A percentile compares a stretch with the other conserved stretches of the same genome.
phyloP scores from a whole-genome alignment of 805 yeast species.

The Barnettozyma vustinii region DNA sequence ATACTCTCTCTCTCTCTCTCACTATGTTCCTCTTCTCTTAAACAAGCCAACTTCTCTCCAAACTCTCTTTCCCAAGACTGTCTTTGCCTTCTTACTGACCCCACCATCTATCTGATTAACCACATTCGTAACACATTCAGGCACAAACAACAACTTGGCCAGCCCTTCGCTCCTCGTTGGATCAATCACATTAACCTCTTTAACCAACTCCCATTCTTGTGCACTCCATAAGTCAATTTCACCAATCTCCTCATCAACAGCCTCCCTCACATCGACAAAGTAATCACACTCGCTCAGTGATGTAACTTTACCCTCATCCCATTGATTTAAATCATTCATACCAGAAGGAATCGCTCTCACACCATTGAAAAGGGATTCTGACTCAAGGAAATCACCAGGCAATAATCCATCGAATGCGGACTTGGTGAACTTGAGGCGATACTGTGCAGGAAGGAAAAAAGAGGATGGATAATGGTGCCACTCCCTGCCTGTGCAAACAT shows the following conservation, averaged over 20 bases:
- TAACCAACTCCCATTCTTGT: slow-evolving; percentile 42
- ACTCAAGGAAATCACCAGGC: slow-evolving; percentile 79
- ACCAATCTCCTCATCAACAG: slow-evolving; percentile 38
- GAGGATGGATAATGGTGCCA: slow-evolving; percentile 94
- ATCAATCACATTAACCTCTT: background rate
- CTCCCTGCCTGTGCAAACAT: slow-evolving; percentile 85
- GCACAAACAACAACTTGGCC: background rate
- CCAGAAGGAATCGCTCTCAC: slow-evolving; percentile 50
- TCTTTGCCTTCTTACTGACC: background rate
- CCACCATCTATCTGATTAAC: background rate
- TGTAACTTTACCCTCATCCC: slow-evolving; percentile 53
- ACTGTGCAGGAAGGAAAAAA: slow-evolving; percentile 63
- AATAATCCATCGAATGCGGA: slow-evolving; percentile 83
- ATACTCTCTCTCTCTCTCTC: background rate
- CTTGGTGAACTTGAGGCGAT: slow-evolving; percentile 59
- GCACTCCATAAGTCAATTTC: slow-evolving; percentile 28
- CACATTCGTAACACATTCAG: background rate
- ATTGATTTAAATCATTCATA: slow-evolving; percentile 72
- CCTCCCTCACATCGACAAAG: slow-evolving; percentile 56
- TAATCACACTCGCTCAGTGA: slow-evolving; percentile 55
- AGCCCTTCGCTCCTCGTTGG: background rate
- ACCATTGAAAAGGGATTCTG: slow-evolving; percentile 20
- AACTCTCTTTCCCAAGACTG: background rate
- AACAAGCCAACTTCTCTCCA: background rate
- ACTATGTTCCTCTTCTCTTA: background rate